Evolutionary conservation across 345 rosid species (phyloP).

Genomic region (Bretschneidera sinensis): DNA sequence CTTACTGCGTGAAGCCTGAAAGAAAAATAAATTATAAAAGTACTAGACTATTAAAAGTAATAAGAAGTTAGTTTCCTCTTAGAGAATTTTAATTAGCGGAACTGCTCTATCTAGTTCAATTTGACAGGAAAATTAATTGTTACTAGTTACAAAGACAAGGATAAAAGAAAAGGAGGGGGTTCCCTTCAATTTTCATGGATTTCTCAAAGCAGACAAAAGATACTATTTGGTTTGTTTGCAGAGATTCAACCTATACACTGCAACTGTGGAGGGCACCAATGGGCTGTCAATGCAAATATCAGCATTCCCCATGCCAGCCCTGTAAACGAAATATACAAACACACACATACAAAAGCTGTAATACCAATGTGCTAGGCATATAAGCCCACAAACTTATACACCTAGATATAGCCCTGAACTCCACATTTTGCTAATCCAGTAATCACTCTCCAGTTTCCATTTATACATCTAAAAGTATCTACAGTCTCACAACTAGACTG

Average conservation of each 20-base stretch:
- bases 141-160: neutral
- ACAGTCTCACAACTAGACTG: neutral
- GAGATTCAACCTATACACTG: too few relatives aligned
- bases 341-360: too few relatives aligned
- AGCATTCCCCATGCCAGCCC: neutral
- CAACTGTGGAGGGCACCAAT: neutral
- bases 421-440: neutral
- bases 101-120: neutral
- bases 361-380: too few relatives aligned
- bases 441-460: neutral
- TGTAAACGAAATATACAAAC: too few relatives aligned
- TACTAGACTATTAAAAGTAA: neutral
- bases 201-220: neutral
- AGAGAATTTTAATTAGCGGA: neutral
- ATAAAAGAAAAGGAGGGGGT: neutral
- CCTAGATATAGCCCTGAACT: neutral
- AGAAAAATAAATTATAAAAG: too few relatives aligned
- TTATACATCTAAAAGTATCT: neutral
- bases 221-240: too few relatives aligned
- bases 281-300: too few relatives aligned
- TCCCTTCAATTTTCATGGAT: neutral
- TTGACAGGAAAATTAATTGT: too few relatives aligned
- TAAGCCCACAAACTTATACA: neutral
- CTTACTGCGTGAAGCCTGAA: neutral
- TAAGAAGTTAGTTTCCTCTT: too few relatives aligned